Evolutionary conservation across 257 asterid genomes (phyloP).

Genomic region (Fraxinus pennsylvanica): DNA sequence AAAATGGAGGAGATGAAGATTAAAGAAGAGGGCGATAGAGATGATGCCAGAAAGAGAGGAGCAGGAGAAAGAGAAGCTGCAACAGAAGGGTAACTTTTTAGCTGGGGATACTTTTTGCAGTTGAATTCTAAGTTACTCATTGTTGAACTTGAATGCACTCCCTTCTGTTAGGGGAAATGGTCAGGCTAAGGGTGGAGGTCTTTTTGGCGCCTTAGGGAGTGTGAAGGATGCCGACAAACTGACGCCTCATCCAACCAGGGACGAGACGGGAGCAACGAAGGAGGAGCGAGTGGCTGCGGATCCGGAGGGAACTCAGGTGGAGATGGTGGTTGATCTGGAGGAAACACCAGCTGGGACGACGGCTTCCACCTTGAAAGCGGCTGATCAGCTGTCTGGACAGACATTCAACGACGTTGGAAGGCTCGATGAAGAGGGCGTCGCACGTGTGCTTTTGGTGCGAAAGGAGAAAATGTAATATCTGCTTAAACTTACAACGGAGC

Average conservation of each 20-base stretch:
- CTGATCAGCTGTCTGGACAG: conserved; percentile 59
- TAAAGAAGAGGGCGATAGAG: conserved; percentile 31
- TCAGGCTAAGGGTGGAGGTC: conserved; percentile 34
- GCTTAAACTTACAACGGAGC: neutral
- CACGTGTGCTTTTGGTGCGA: conserved; percentile 34
- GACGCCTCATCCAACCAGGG: conserved; percentile 29
- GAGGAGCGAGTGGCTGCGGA: conserved; percentile 41
- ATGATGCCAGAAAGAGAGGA: conserved; percentile 29
- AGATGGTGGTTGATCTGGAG: conserved; percentile 38
- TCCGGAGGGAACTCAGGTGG: conserved; percentile 43
- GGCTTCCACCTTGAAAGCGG: conserved; percentile 35
- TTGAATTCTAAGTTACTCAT: neutral
- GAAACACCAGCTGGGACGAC: conserved; percentile 38
- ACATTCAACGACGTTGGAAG: conserved; percentile 63
- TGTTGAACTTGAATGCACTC: neutral
- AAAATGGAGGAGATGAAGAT: conserved; percentile 66
- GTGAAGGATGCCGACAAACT: conserved; percentile 50
- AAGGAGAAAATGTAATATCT: conserved; percentile 34
- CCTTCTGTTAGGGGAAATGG: conserved; percentile 27
- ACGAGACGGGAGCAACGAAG: conserved; percentile 29
- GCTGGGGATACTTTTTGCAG: conserved; percentile 24
- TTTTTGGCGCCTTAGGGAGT: conserved; percentile 48
- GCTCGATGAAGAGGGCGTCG: conserved; percentile 35
- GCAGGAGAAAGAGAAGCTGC: conserved; percentile 20
- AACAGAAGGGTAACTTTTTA: neutral